Evolutionary conservation across 2,329 filamentous ascomycete genomes (phyloP).

Genomic region (Cercospora beticola): DNA sequence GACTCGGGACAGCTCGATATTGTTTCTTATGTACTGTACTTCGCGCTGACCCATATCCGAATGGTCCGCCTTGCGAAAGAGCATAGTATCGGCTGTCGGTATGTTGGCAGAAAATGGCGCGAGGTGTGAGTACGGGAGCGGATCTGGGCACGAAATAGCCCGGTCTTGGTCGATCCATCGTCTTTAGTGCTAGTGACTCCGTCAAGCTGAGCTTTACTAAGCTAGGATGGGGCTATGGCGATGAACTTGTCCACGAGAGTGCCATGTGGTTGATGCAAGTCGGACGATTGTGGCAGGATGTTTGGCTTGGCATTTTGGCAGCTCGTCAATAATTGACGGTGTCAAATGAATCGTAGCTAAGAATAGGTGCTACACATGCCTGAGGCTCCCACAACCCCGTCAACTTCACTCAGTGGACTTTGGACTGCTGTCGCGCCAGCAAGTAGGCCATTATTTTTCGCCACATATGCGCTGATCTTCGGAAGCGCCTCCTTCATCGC

Average conservation of each 20-base stretch:
- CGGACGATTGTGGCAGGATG: neutral
- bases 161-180: neutral
- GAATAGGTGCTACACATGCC: neutral
- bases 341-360: neutral
- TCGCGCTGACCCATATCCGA: neutral
- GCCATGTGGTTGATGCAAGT: neutral
- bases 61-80: neutral
- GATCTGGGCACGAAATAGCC: neutral
- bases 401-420: neutral
- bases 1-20: neutral
- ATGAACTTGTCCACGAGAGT: neutral
- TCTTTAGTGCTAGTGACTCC: neutral
- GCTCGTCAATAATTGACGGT: neutral
- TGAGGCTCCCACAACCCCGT: neutral
- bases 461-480: neutral
- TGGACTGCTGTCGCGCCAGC: neutral
- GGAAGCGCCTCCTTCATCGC: neutral
- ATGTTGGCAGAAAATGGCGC: neutral
- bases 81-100: neutral
- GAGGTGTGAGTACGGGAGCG: neutral
- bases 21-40: neutral
- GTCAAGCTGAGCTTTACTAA: neutral
- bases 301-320: neutral
- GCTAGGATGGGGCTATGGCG: neutral
- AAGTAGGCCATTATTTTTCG: neutral